These are phyloP conservation scores for Candida michaelii DNA, from an alignment of 805 yeast genomes.

Conservation along the genomic window DNA sequence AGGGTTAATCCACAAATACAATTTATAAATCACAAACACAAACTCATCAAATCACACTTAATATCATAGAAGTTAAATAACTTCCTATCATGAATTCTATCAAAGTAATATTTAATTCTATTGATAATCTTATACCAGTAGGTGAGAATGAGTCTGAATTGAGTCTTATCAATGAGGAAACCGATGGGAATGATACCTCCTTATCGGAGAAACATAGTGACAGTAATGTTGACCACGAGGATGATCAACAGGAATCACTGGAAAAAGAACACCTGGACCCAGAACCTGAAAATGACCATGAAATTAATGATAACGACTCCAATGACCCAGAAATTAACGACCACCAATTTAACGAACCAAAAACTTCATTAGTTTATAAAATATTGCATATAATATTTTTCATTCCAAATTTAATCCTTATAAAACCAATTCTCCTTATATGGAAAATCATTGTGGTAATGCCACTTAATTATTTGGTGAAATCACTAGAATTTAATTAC, in stretches of 20 bases:
- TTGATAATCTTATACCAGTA: constrained; percentile 25
- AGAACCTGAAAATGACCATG: not conserved
- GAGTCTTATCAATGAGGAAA: constrained; percentile 1
- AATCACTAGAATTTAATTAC: constrained; percentile 12
- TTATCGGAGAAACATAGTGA: not conserved
- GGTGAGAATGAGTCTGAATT: constrained; percentile 1
- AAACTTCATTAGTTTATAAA: not conserved
- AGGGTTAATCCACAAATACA: not conserved
- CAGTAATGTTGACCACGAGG: too few species aligned
- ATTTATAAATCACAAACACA: not conserved
- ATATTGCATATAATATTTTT: constrained; percentile 8
- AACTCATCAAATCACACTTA: not conserved
- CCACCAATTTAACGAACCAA: not conserved
- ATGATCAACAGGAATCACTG: too few species aligned
- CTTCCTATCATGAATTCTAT: constrained; percentile 32
- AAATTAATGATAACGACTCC: not conserved
- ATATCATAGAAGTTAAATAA: not conserved
- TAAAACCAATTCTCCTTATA: constrained; percentile 50
- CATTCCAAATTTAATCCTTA: constrained; percentile 39
- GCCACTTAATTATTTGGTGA: constrained; percentile 45
- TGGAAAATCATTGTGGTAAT: constrained; percentile 51
- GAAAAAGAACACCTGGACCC: too few species aligned
- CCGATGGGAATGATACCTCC: not conserved
- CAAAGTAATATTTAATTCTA: constrained; percentile 32
- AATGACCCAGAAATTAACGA: not conserved